Evolutionary conservation across 2,329 filamentous ascomycete genomes (phyloP), one percentile per base, ranked within the genome.

Genomic region (Penicillium hesseltinei): DNA sequence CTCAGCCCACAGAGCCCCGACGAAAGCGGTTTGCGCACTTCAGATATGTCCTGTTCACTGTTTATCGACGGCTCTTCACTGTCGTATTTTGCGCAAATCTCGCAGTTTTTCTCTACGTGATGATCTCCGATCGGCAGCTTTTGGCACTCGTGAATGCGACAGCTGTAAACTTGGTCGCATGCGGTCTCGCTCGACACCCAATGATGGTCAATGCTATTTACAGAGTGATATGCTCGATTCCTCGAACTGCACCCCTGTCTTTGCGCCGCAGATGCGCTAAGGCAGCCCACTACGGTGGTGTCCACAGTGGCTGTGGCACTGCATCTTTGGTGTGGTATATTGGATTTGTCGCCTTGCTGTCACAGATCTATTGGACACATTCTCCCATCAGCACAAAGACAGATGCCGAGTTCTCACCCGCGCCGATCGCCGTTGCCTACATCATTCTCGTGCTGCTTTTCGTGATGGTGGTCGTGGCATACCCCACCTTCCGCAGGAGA

Each of bases 401-500:
- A 5, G 36, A 56, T 46, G 11, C n/a, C 29, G 42, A 27, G 3
- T 64, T 70, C 40, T 68, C 72, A 4, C 56, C 66, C 57, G 63
- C 77, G 15, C 78, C 82, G 25, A 68, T 81, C 25, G 76, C 80
- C 13, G 72, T 88, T 27, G 81, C 84, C 5, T 87, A 83, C 67
- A 66, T 86, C 29, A 79, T 89, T 35, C 76, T 84, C 45, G 69
- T 75, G 2, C 77, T 90, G 40, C 78, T 89, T 60, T 66, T 83
- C 54, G 67, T 77, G 33, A 87, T 91, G 67, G 78, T 89, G 47
- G 73, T 77, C 40, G 82, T 85, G 43, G 86, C 89, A 4, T 82
- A 87, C 69, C 89, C 89, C 1, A 69, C 72, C 2, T 78, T 91
- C 63, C 84, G 89, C 31, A 77, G 80, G 61, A 80, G 77, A 42